Percentiles rank a stretch among this genome's conserved stretches.
phyloP scores from a whole-genome alignment of 331 rosid genomes.

The Acacia concinna region DNA sequence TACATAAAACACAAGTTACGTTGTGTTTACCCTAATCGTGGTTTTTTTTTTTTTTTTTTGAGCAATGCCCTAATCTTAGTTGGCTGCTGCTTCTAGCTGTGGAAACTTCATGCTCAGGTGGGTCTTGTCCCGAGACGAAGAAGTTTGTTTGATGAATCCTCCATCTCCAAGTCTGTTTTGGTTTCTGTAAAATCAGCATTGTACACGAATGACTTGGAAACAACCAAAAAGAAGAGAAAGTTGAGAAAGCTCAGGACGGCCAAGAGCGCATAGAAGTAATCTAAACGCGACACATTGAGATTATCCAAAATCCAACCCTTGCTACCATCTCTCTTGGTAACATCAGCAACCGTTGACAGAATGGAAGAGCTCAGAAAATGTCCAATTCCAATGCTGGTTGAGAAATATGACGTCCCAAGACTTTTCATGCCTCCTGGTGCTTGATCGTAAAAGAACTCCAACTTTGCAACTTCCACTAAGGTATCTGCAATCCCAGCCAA shows the following conservation, averaged over 20 bases:
- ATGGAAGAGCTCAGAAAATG: slow-evolving; percentile 56
- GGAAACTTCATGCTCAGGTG: slow-evolving; percentile 25
- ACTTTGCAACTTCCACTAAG: slow-evolving; percentile 68
- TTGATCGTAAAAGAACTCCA: slow-evolving; percentile 85
- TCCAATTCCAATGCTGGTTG: slow-evolving; percentile 70
- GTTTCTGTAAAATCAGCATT: slow-evolving; percentile 46
- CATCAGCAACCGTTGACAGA: slow-evolving; percentile 49
- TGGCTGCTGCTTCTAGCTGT: slow-evolving; percentile 3
- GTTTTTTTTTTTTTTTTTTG: no score
- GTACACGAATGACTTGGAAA: slow-evolving; percentile 61
- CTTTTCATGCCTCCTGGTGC: slow-evolving; percentile 90
- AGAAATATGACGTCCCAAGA: slow-evolving; percentile 71
- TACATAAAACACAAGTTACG: background rate
- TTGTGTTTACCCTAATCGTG: no score
- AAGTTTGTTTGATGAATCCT: slow-evolving; percentile 9
- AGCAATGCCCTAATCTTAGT: slow-evolving; percentile 20
- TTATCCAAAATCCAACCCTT: slow-evolving; percentile 79
- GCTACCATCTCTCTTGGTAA: slow-evolving; percentile 46
- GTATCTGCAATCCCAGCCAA: slow-evolving; percentile 68
- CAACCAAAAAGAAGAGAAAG: slow-evolving; percentile 60
- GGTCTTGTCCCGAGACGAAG: slow-evolving; percentile 8
- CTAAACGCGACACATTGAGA: slow-evolving; percentile 66
- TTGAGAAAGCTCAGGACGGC: slow-evolving; percentile 58
- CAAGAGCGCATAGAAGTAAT: slow-evolving; percentile 66
- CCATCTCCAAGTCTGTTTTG: slow-evolving; percentile 29